These are phyloP conservation scores for Biscogniauxia mediterranea DNA, from an alignment of 2,329 filamentous ascomycete genomes.

Conservation along the genomic window DNA sequence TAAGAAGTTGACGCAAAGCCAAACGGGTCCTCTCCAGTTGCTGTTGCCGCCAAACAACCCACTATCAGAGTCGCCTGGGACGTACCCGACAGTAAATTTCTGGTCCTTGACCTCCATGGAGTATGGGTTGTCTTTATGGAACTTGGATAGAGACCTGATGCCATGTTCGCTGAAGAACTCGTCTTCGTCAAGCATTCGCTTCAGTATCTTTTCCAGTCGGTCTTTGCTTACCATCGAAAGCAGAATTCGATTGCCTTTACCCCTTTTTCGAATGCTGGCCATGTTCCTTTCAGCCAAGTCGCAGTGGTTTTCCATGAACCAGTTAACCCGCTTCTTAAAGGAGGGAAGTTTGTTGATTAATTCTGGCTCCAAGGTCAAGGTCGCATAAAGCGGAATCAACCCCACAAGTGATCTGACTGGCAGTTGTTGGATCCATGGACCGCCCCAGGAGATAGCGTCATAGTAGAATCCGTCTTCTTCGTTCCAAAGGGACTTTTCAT, in stretches of 20 bases:
- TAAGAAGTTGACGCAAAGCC: constrained; percentile 94
- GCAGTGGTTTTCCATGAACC: constrained; percentile 86
- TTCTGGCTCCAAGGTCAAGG: constrained; percentile 88
- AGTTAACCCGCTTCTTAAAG: constrained; percentile 90
- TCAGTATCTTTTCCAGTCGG: constrained; percentile 82
- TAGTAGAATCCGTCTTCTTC: constrained; percentile 98
- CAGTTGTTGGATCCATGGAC: constrained; percentile 88
- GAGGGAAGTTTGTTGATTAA: constrained; percentile 86
- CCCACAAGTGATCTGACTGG: constrained; percentile 90
- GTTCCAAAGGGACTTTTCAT: constrained; percentile 88
- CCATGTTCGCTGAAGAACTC: constrained; percentile 91
- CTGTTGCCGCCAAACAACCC: constrained; percentile 95
- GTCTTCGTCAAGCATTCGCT: constrained; percentile 88
- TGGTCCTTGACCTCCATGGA: constrained; percentile 96
- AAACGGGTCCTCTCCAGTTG: constrained; percentile 95
- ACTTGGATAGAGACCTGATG: constrained; percentile 88
- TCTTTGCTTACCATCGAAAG: constrained; percentile 91
- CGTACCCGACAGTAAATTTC: constrained; percentile 81
- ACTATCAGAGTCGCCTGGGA: constrained; percentile 94
- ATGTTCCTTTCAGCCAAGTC: constrained; percentile 93
- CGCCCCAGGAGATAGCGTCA: constrained; percentile 94
- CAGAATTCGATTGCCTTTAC: constrained; percentile 84
- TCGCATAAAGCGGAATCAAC: constrained; percentile 89
- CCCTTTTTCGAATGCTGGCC: constrained; percentile 85
- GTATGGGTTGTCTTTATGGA: constrained; percentile 84